Percentiles rank a stretch among this genome's conserved stretches.
Conservation (phyloP, 352 stramenopile species). For the Pythium phragmitis region DNA sequence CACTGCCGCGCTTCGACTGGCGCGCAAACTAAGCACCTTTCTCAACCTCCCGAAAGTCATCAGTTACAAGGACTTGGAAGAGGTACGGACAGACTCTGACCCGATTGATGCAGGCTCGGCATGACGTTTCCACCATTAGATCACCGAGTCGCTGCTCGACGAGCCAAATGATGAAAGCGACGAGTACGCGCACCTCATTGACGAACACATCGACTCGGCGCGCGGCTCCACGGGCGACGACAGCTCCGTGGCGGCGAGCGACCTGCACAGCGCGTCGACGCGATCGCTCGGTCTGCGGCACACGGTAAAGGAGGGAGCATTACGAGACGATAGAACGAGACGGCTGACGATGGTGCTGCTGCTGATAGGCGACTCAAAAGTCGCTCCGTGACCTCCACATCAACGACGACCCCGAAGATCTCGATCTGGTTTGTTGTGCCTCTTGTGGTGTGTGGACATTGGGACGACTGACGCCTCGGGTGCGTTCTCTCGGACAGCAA, state of each 20-base stretch:
- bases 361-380: slow-evolving; percentile 26
- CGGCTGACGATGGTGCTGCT: not conserved
- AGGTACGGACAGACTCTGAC: slow-evolving; percentile 24
- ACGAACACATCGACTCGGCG: slow-evolving; percentile 65
- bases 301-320: not conserved
- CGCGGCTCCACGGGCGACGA: slow-evolving; percentile 30
- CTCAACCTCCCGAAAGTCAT: slow-evolving; percentile 68
- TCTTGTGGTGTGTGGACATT: not conserved
- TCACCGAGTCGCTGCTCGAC: slow-evolving; percentile 66
- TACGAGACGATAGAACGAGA: not conserved
- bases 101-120: no score
- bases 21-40: slow-evolving; percentile 63
- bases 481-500: slow-evolving; percentile 10
- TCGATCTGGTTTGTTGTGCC: slow-evolving; percentile 46
- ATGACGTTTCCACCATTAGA: slow-evolving; percentile 28
- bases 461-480: not conserved
- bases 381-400: slow-evolving; percentile 43
- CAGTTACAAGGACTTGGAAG: slow-evolving; percentile 69
- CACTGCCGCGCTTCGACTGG: slow-evolving; percentile 47
- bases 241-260: slow-evolving; percentile 4
- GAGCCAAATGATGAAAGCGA: slow-evolving; percentile 47
- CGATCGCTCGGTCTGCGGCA: not conserved
- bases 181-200: slow-evolving; percentile 66
- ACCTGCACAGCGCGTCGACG: not conserved
- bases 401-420: slow-evolving; percentile 39